Base-by-base conservation (phyloP, 1,284 basidiomycete genomes). In the Singerocomus inundabilis region DNA sequence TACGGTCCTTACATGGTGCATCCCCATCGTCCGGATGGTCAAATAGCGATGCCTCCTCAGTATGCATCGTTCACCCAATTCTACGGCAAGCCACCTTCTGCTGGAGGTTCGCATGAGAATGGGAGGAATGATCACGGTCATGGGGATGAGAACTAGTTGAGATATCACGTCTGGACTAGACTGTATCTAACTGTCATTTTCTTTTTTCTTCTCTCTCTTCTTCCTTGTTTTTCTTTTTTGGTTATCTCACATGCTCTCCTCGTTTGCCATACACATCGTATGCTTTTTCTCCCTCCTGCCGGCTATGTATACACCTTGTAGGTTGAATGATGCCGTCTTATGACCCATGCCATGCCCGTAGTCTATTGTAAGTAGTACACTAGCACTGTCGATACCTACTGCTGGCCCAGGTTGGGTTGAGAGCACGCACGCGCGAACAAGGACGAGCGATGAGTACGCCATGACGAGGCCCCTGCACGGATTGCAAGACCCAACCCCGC, bases 1-100 rank as follows among this genome's bases (percentile, higher is more conserved):
- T 81, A 80, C 61, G 70, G 72, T 11, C 72, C 72, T 18, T 81
- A 79, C 66, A 72, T 81, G 68, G 69, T 81, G 50, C 68, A 65
- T 52, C 64, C 70, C 28, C 69, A 73, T 56, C 68, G 73, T 49
- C 73, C 75, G 38, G 75, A 74, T 55, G 63, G 67, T 6, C 73
- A 71, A 56, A 67, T 74, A 48, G 49, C 63, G 24, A 65, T 73
- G 59, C 38, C 57, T 0, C 67, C 68, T 10, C 65, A 64, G 47
- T 72, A 74, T 53, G 62, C 70, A 38, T 52, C 71, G 6, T 74
- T 71, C 45, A 48, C 70, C 9, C 66, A 68, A 4, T 55, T 70
- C 40, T 71, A 70, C 33, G 57, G 58, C 26, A 71, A 70, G 48
- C 67, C 68, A 10, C 57, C 69, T 49, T 69, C 69, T 6, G 55